These are phyloP conservation scores for Amniculicola lignicola DNA, from an alignment of 495 filamentous ascomycete genomes.

Conservation along the genomic window DNA sequence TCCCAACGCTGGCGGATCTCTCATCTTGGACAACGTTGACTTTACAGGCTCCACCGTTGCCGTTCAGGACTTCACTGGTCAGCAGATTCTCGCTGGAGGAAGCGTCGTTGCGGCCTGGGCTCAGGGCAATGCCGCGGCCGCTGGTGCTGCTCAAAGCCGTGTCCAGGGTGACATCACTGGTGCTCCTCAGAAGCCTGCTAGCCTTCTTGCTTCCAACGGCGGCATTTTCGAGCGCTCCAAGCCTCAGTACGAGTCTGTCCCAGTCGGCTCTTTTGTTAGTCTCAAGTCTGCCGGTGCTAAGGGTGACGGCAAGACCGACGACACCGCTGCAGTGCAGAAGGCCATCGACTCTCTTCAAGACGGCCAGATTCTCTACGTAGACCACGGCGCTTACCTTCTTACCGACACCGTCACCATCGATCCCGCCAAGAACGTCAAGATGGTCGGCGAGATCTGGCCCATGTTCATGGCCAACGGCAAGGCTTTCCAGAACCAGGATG, in stretches of 20 bases:
- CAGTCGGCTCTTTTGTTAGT: slow-evolving; percentile 56
- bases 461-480: slow-evolving; percentile 61
- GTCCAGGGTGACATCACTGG: slow-evolving; percentile 43
- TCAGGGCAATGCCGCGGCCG: slow-evolving; percentile 53
- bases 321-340: slow-evolving; percentile 52
- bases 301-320: slow-evolving; percentile 71
- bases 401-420: slow-evolving; percentile 43
- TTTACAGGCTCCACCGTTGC: slow-evolving; percentile 60
- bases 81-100: slow-evolving; percentile 56
- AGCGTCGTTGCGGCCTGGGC: slow-evolving; percentile 52
- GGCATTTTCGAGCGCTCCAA: slow-evolving; percentile 64
- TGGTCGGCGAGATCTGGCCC: slow-evolving; percentile 54
- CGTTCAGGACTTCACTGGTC: slow-evolving; percentile 52
- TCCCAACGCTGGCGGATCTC: slow-evolving; percentile 49
- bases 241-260: slow-evolving; percentile 60
- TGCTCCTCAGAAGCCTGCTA: slow-evolving; percentile 41
- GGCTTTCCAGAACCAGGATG: slow-evolving; percentile 61
- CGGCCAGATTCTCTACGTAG: slow-evolving; percentile 50
- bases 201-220: slow-evolving; percentile 47
- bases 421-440: slow-evolving; percentile 35
- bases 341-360: slow-evolving; percentile 45
- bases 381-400: slow-evolving; percentile 44
- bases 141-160: slow-evolving; percentile 43
- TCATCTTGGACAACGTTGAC: slow-evolving; percentile 66
- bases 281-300: slow-evolving; percentile 57